phyloP scores from a whole-genome alignment of 306 rosid genomes.

The Urtica urens region DNA sequence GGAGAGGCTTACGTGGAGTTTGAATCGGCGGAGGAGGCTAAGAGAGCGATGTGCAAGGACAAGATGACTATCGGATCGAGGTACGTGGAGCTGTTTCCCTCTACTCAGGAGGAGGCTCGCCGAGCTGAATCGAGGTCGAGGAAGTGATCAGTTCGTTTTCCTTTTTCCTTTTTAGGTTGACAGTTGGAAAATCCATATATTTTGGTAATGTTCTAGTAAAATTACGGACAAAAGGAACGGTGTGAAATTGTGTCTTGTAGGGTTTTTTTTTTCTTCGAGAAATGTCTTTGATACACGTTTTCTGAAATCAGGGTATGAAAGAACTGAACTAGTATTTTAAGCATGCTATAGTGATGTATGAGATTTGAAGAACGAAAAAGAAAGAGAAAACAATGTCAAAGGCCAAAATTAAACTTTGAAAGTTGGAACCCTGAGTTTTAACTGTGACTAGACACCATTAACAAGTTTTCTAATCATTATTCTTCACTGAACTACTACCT shows the following conservation, averaged over 20 bases:
- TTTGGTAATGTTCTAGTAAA: not conserved
- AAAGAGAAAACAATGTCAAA: no score
- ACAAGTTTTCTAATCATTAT: no score
- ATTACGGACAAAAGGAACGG: not conserved
- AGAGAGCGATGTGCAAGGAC: conserved; percentile 86
- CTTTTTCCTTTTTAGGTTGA: not conserved
- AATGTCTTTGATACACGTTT: no score
- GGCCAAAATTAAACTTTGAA: no score
- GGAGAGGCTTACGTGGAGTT: conserved; percentile 98
- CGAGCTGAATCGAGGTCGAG: conserved; percentile 94
- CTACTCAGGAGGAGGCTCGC: conserved; percentile 91
- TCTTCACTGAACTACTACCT: no score
- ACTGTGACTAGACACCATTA: no score
- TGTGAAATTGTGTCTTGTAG: not conserved
- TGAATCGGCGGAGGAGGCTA: conserved; percentile 74
- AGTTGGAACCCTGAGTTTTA: no score
- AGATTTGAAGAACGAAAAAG: no score
- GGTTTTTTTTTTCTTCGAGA: no score
- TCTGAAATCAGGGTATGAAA: no score
- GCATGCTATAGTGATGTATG: no score
- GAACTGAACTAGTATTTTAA: no score
- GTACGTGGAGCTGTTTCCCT: conserved; percentile 97
- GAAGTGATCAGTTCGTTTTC: conserved; percentile 39
- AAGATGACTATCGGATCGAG: conserved; percentile 98
- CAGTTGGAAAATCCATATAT: not conserved